A percentile compares a stretch with the other conserved stretches of the same genome.
These are phyloP conservation scores for Phaeosphaeriaceae sp. DNA, from an alignment of 2,329 filamentous ascomycete species.

Conservation along the genomic window DNA sequence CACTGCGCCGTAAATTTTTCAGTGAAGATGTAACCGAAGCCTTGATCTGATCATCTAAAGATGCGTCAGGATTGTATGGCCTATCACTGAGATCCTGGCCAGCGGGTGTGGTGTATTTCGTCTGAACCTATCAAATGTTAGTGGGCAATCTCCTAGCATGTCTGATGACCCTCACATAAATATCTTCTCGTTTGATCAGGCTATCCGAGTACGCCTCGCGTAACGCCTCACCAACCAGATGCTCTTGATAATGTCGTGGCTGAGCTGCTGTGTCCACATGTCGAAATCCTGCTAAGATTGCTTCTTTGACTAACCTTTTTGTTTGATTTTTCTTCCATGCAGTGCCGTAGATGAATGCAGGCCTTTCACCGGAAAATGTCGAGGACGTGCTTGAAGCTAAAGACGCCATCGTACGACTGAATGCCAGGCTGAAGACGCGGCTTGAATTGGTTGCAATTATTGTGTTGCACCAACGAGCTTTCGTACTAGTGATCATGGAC, in stretches of 20 bases:
- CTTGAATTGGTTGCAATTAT: too few species aligned
- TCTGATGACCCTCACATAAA: slow-evolving; percentile 63
- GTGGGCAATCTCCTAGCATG: not conserved
- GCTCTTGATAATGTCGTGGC: slow-evolving; percentile 78
- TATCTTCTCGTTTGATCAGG: slow-evolving; percentile 62
- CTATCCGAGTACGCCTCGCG: slow-evolving; percentile 65
- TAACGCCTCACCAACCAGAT: slow-evolving; percentile 71
- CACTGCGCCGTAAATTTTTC: slow-evolving; percentile 58
- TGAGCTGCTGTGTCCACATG: slow-evolving; percentile 80
- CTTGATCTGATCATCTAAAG: slow-evolving; percentile 69
- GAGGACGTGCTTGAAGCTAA: slow-evolving; percentile 21
- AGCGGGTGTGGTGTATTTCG: slow-evolving; percentile 74
- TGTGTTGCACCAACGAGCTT: too few species aligned
- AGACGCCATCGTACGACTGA: slow-evolving; percentile 23
- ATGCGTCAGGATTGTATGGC: slow-evolving; percentile 66
- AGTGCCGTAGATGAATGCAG: slow-evolving; percentile 73
- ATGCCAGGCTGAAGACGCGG: too few species aligned
- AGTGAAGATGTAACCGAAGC: slow-evolving; percentile 72
- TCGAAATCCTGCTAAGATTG: slow-evolving; percentile 72
- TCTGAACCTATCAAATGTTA: slow-evolving; percentile 66
- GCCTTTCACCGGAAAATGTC: slow-evolving; percentile 19
- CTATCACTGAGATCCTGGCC: slow-evolving; percentile 67
- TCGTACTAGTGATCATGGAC: too few species aligned
- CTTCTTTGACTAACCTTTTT: slow-evolving; percentile 69
- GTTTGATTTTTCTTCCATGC: slow-evolving; percentile 83